These are phyloP conservation scores for Lathyrus oleraceus DNA, from an alignment of 306 rosid species.

Conservation along the genomic window DNA sequence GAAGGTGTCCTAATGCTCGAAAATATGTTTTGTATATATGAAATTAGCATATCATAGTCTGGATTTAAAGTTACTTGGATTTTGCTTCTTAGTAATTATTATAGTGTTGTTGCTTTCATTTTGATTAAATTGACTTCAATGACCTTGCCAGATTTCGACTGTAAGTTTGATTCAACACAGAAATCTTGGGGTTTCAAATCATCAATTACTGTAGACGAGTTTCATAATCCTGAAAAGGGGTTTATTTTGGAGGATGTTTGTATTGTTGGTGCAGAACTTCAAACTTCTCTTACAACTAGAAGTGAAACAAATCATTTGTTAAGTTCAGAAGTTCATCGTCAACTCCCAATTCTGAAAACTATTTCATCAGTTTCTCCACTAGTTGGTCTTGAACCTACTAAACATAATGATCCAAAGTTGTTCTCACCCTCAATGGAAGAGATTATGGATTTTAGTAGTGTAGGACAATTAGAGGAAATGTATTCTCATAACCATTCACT, in stretches of 20 bases:
- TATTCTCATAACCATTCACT: constrained; percentile 32
- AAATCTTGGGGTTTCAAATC: neutral
- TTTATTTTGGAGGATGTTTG: neutral
- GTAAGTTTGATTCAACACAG: neutral
- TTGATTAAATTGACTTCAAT: neutral
- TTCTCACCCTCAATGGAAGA: neutral
- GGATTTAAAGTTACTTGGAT: too few relatives aligned
- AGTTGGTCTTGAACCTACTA: too few relatives aligned
- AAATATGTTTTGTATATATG: neutral
- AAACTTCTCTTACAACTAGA: too few relatives aligned
- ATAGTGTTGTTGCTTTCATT: neutral
- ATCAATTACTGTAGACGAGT: neutral
- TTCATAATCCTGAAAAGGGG: neutral
- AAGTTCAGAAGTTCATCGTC: too few relatives aligned
- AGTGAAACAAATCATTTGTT: too few relatives aligned
- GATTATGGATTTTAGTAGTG: neutral
- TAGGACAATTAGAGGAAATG: constrained; percentile 14
- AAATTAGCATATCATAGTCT: too few relatives aligned
- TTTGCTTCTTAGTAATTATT: too few relatives aligned
- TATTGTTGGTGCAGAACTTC: neutral
- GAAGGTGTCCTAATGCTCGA: too few relatives aligned
- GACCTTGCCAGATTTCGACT: neutral
- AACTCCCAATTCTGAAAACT: too few relatives aligned
- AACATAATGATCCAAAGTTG: too few relatives aligned
- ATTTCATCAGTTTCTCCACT: too few relatives aligned